These are phyloP conservation scores for Tricharina praecox DNA, from an alignment of 495 filamentous ascomycete genomes.

Conservation along the genomic window DNA sequence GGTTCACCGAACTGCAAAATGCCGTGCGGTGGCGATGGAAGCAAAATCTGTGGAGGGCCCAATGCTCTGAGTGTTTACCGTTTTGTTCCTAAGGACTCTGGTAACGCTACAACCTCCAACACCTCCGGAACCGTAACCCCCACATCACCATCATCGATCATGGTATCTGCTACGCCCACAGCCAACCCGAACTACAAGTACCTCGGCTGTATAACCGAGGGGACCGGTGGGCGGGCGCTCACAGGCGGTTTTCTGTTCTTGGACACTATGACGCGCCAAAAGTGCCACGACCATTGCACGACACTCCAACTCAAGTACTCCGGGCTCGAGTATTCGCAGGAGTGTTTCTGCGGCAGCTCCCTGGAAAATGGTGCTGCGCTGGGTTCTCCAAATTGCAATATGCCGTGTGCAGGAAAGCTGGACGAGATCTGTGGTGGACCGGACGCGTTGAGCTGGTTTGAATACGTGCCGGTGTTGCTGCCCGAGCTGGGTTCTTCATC, in stretches of 20 bases:
- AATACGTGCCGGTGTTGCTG: neutral
- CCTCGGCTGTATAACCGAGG: constrained; percentile 46
- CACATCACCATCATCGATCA: neutral
- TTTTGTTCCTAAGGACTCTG: constrained; percentile 11
- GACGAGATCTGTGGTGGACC: constrained; percentile 40
- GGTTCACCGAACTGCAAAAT: constrained; percentile 33
- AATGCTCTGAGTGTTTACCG: constrained; percentile 40
- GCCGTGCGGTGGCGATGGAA: constrained; percentile 38
- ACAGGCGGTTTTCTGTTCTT: constrained; percentile 28
- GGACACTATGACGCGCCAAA: constrained; percentile 23
- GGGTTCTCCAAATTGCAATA: constrained; percentile 32
- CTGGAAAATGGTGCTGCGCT: constrained; percentile 18
- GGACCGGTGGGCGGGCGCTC: constrained; percentile 41
- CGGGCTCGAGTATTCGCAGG: constrained; percentile 52
- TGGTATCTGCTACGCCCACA: neutral
- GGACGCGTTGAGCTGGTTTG: constrained; percentile 40
- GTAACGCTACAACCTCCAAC: neutral
- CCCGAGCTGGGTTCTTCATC: too few relatives aligned
- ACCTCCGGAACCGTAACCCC: neutral
- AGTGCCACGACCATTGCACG: constrained; percentile 35
- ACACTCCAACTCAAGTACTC: constrained; percentile 34
- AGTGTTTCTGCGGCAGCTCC: constrained; percentile 51
- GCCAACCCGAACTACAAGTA: constrained; percentile 33
- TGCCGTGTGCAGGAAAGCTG: constrained; percentile 39
- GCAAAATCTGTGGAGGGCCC: constrained; percentile 40